Base-by-base conservation (phyloP, 228 moss, liverwort and hornwort species). In the Sphagnum fallax region DNA sequence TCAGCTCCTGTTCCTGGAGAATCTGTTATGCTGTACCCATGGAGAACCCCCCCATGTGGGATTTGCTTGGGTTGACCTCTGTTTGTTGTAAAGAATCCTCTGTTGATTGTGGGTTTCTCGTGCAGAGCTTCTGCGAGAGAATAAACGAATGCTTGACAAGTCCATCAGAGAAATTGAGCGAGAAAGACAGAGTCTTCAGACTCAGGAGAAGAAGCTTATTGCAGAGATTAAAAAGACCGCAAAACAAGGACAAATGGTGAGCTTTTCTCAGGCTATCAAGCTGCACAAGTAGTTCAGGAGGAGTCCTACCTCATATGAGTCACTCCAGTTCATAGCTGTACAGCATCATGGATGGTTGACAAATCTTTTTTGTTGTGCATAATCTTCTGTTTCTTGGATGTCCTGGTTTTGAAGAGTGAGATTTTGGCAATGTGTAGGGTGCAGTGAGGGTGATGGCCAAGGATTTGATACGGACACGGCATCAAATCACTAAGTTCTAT, bases 401-500 rank as follows among this genome's bases (percentile, higher is more conserved):
- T 32, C 32, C 32, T 32, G 2, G 32, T 32, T 32, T 32, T 32
- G 32, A 32, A 32, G 32, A 32, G 32, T 32, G 3, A 32, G 32
- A 2, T 2, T 32, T 32, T 32, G 32, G 32, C 32, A 3, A 64
- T 65, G 60, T 74, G 63, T 70, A 95, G 92, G 91, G 90, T 70
- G 93, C 90, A 55, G 91, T 93, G 65, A 91, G 90, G 78, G 90
- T 93, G 63, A 98, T 98, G 97, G 97, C 93, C 57, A 98, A 98
- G 86, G 97, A 98, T 77, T 73, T 98, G 61, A 93, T 98, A 65
- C 82, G 91, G 72, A 98, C 93, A 10, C 84, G 97, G 69, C 93
- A 98, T 79, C 97, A 98, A 71, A 93, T 91, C 47, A 98, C 91
- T 15, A 93, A 93, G 77, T 93, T 98, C 75, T 91, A 93, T 67